Base-by-base conservation (phyloP, 2,329 filamentous ascomycete genomes). In the Dactylonectria macrodidyma region DNA sequence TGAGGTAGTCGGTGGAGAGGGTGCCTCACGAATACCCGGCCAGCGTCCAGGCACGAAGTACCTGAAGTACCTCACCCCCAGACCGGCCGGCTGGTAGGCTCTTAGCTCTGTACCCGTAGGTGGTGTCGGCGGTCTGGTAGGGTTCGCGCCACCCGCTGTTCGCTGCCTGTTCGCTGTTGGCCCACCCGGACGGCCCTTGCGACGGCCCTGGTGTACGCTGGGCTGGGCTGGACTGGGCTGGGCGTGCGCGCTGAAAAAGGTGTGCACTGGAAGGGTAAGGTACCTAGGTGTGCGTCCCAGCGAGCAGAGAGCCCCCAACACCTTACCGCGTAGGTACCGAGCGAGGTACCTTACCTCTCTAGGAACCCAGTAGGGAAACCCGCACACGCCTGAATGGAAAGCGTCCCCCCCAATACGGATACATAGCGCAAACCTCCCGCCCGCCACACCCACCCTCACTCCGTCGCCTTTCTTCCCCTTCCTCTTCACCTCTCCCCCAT, bases 91-190 rank as follows among this genome's bases (percentile, higher is more conserved):
- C 26, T 30, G 26, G 26, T 30, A 30, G 7, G 4, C 7, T 30
- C 7, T 30, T 30, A 30, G 26, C 7, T 30, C 7, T 30, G 26
- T 30, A 30, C 26, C 26, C 7, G 26, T 4, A 30, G 26, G 26
- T 30, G 26, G 26, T 30, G 26, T 30, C 58, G 56, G 41, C 58
- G 51, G 68, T 63, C 48, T 68, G 62, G 64, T 65, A 74, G 69
- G 63, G 75, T 76, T 77, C 75, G 75, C 75, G 75, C 75, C 75
- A 76, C 75, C 75, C 73, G 75, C 72, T 74, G 73, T 66, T 75
- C 72, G 16, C 47, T 22, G 14, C 26, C 47, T 14, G 47, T 44
- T 44, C 41, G 62, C 61, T 70, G 68, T 67, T 65, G 73, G 71
- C 67, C 73, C 75, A 73, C 74, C 57, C 58, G 33, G 64, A 62